Percentiles rank a stretch among this genome's conserved stretches.
These are phyloP conservation scores for Fraxinus cuspidata DNA, from an alignment of 257 asterid species.

Conservation along the genomic window DNA sequence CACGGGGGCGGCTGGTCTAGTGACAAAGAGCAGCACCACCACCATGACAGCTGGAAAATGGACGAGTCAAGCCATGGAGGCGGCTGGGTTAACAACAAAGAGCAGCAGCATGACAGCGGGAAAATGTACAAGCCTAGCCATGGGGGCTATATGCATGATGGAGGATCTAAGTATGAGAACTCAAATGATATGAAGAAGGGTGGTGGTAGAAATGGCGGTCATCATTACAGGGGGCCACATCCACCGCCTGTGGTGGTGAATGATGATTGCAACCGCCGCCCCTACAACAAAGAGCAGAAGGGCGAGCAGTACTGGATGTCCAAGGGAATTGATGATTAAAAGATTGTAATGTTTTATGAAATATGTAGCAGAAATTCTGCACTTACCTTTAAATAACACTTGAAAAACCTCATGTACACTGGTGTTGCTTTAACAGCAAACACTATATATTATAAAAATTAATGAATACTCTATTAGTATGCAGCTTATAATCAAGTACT, in stretches of 20 bases:
- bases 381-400: too few relatives aligned
- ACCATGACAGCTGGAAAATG: neutral
- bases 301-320: too few relatives aligned
- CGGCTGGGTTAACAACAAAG: neutral
- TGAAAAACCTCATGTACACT: too few relatives aligned
- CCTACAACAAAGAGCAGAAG: neutral
- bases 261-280: neutral
- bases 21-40: too few relatives aligned
- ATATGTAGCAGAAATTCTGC: too few relatives aligned
- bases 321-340: too few relatives aligned
- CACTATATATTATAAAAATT: too few relatives aligned
- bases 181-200: neutral
- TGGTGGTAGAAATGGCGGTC: neutral
- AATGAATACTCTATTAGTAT: too few relatives aligned
- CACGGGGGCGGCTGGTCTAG: neutral
- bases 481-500: too few relatives aligned
- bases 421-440: too few relatives aligned
- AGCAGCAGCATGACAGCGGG: neutral
- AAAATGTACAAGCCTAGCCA: neutral
- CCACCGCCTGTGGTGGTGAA: neutral
- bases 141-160: neutral
- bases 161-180: neutral
- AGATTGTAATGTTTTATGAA: too few relatives aligned
- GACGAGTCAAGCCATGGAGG: neutral
- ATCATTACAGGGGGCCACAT: neutral